Percentiles rank a stretch among this genome's conserved stretches.
phyloP scores from a whole-genome alignment of 2,329 filamentous ascomycete species.

The Fusarium pseudocircinatum region DNA sequence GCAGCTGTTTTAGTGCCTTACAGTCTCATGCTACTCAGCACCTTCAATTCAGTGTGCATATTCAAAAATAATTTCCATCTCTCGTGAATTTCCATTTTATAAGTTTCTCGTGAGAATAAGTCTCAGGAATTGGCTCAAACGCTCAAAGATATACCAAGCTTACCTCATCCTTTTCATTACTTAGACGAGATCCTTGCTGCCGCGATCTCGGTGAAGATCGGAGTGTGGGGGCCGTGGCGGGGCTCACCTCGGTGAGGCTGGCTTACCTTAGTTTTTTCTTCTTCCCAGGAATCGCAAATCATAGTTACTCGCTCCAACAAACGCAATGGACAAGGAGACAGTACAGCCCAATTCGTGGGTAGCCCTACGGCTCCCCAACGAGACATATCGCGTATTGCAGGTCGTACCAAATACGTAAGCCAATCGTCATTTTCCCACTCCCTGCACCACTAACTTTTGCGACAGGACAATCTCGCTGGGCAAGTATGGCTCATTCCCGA shows the following conservation, averaged over 20 bases:
- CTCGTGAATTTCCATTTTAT: too few relatives aligned
- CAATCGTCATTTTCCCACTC: neutral
- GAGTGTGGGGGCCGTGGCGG: slow-evolving; percentile 33
- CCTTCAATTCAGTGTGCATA: neutral
- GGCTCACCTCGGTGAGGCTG: slow-evolving; percentile 46
- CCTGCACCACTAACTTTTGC: slow-evolving; percentile 38
- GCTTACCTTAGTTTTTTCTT: slow-evolving; percentile 40
- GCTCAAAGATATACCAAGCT: too few relatives aligned
- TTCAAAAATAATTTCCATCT: neutral
- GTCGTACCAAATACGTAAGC: slow-evolving; percentile 68
- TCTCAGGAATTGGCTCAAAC: too few relatives aligned
- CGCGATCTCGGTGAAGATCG: slow-evolving; percentile 28
- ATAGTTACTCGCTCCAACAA: slow-evolving; percentile 6
- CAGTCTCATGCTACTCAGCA: neutral
- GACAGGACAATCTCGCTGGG: slow-evolving; percentile 84
- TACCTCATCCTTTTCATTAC: neutral
- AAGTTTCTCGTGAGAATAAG: neutral
- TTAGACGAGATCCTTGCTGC: neutral
- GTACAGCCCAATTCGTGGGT: slow-evolving; percentile 69
- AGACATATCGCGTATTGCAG: slow-evolving; percentile 66
- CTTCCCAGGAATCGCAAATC: slow-evolving; percentile 18
- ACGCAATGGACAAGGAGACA: slow-evolving; percentile 45
- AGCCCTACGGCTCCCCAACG: slow-evolving; percentile 67
- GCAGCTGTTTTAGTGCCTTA: neutral
- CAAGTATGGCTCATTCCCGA: slow-evolving; percentile 91